Conservation (phyloP, 306 rosid species). For the Castanospermum australe region DNA sequence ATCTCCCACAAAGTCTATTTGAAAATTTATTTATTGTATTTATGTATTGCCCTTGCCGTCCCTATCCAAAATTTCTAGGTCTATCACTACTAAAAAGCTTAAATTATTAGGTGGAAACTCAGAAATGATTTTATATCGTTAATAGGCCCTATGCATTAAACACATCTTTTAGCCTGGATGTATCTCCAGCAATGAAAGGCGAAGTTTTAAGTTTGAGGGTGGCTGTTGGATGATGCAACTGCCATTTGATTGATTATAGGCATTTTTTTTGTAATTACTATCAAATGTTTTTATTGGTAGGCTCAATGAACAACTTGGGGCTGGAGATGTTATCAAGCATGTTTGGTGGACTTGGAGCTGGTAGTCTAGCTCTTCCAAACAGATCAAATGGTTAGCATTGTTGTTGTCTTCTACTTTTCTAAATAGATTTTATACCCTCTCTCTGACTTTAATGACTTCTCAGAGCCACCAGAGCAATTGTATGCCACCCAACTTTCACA, state of each 20-base stretch:
- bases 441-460: constrained; percentile 4
- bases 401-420: constrained; percentile 21
- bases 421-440: not conserved
- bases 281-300: constrained; percentile 29
- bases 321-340: constrained; percentile 74
- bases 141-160: not conserved
- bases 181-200: not conserved
- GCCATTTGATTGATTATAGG: constrained; percentile 1
- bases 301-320: constrained; percentile 54
- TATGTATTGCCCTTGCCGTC: too few species aligned
- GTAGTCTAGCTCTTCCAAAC: constrained; percentile 70
- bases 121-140: too few species aligned
- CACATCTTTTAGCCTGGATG: not conserved
- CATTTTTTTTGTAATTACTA: constrained; percentile 3
- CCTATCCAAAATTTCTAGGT: too few species aligned
- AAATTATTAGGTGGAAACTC: too few species aligned
- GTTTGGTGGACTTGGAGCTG: constrained; percentile 94
- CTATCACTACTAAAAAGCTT: too few species aligned
- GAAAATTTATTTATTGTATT: too few species aligned
- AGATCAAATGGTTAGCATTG: constrained; percentile 62
- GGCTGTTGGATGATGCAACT: constrained; percentile 22
- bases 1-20: too few species aligned
- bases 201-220: not conserved
- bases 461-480: constrained; percentile 87
- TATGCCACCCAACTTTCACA: constrained; percentile 83